phyloP scores from a whole-genome alignment of 768 basidiomycete species.

The Mycena rebaudengoi region DNA sequence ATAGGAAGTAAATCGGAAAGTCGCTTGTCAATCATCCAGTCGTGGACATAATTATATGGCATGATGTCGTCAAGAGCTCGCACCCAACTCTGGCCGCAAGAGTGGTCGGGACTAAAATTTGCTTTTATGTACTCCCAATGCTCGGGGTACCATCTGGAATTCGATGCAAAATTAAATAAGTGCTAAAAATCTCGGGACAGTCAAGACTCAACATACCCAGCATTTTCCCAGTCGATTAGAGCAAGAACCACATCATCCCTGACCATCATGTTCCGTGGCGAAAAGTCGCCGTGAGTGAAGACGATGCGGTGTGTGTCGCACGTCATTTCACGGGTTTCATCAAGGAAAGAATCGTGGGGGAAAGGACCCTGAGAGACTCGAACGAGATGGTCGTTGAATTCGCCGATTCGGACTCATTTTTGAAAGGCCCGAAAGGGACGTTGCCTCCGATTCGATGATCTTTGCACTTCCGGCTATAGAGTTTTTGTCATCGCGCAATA shows the following conservation, averaged over 20 bases:
- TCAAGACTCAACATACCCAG: neutral
- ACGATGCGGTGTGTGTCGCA: conserved; percentile 4
- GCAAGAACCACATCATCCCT: neutral
- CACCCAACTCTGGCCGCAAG: neutral
- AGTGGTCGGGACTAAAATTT: neutral
- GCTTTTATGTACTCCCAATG: conserved; percentile 1
- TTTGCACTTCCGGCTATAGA: neutral
- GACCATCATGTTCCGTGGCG: conserved; percentile 1
- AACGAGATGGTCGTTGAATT: conserved; percentile 6
- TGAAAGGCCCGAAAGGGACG: neutral
- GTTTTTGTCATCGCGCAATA: neutral
- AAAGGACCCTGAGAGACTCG: neutral
- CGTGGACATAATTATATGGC: too few relatives aligned
- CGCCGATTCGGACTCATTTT: neutral
- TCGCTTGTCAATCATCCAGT: too few relatives aligned
- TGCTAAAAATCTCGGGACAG: neutral
- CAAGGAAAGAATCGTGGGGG: neutral
- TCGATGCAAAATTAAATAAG: neutral
- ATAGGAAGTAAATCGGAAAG: too few relatives aligned
- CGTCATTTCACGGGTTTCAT: neutral
- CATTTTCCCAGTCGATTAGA: neutral
- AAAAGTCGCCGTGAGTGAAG: neutral
- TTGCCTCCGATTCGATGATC: neutral
- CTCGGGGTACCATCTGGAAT: neutral
- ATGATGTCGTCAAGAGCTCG: neutral